A percentile compares a stretch with the other conserved stretches of the same genome.
Conservation (phyloP, 345 rosid genomes). For the Melaleuca quinquenervia region DNA sequence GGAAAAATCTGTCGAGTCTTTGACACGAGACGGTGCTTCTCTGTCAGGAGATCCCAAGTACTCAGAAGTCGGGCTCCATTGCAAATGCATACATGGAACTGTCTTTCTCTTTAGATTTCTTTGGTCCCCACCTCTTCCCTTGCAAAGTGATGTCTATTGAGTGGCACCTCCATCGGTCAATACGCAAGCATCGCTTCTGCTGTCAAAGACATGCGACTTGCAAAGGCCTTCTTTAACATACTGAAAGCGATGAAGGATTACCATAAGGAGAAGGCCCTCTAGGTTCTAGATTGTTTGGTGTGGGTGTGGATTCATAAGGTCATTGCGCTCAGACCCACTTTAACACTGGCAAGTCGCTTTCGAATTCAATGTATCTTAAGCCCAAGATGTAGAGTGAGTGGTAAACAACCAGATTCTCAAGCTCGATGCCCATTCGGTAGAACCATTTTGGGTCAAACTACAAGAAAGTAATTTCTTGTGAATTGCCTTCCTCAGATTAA, state of each 20-base stretch:
- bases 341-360: not conserved
- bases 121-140: not conserved
- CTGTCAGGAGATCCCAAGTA: not conserved
- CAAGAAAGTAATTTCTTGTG: not conserved
- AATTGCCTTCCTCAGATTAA: not conserved
- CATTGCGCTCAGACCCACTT: not conserved
- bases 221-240: not conserved
- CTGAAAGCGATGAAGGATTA: not conserved
- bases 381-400: not conserved
- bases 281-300: not conserved
- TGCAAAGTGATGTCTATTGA: not conserved
- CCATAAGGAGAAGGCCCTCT: not conserved
- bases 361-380: not conserved
- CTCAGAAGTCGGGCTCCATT: not conserved
- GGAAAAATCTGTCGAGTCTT: not conserved
- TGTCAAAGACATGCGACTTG: not conserved
- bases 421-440: not conserved
- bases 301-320: not conserved
- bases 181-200: not conserved
- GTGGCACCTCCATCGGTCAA: not conserved
- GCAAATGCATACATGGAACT: not conserved
- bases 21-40: not conserved
- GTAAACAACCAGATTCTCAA: not conserved
- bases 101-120: not conserved
- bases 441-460: not conserved